Conservation (phyloP, 2,329 filamentous ascomycete genomes). For the Hypomyces perniciosus region DNA sequence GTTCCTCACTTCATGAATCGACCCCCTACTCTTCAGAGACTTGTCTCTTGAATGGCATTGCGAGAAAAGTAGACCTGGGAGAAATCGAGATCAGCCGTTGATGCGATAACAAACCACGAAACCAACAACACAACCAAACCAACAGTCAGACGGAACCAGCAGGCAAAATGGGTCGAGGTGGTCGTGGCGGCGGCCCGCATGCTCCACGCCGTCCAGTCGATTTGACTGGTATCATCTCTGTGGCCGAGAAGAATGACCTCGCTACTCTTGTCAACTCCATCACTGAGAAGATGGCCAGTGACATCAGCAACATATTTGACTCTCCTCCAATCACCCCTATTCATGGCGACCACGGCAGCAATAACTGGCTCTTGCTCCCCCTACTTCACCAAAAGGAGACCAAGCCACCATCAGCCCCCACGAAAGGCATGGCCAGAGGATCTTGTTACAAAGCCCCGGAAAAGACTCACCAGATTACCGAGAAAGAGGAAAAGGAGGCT, state of each 20-base stretch:
- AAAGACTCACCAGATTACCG: slow-evolving; percentile 24
- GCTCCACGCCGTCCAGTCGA: slow-evolving; percentile 42
- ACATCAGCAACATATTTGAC: slow-evolving; percentile 49
- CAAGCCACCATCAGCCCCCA: slow-evolving; percentile 5
- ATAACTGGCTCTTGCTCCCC: slow-evolving; percentile 32
- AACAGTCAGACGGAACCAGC: neutral
- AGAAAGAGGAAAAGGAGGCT: slow-evolving; percentile 27
- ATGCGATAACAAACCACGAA: neutral
- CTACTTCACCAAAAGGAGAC: slow-evolving; percentile 26
- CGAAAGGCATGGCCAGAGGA: slow-evolving; percentile 2
- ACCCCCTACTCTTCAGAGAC: neutral
- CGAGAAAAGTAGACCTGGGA: too few relatives aligned
- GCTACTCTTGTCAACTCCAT: slow-evolving; percentile 45
- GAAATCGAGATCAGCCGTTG: too few relatives aligned
- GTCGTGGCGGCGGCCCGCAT: slow-evolving; percentile 28
- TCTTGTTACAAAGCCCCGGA: slow-evolving; percentile 18
- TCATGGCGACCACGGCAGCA: slow-evolving; percentile 21
- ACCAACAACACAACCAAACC: neutral
- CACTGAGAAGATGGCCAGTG: slow-evolving; percentile 49
- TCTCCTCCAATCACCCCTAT: slow-evolving; percentile 32
- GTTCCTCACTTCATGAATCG: neutral
- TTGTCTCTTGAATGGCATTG: neutral
- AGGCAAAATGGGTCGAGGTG: slow-evolving; percentile 34
- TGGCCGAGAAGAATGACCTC: slow-evolving; percentile 47
- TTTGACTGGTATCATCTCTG: slow-evolving; percentile 42